A percentile compares a stretch with the other conserved stretches of the same genome.
Conservation (phyloP, 2,329 filamentous ascomycete species). For the Fusarium redolens region DNA sequence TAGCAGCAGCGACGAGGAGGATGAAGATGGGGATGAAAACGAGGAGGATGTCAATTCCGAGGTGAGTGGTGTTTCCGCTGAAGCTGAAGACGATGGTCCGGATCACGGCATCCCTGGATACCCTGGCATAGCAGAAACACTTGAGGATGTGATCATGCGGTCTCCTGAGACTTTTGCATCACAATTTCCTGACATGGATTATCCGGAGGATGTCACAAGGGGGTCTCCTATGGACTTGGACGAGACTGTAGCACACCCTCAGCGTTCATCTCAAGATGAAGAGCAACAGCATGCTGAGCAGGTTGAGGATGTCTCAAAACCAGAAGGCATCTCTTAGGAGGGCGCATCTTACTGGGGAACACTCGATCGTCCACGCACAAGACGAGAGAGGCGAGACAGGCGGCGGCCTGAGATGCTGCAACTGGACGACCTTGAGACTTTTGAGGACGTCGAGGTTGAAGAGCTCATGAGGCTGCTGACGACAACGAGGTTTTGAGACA, state of each 20-base stretch:
- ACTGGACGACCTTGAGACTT: conserved; percentile 43
- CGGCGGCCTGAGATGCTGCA: conserved; percentile 4
- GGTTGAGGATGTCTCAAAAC: conserved; percentile 34
- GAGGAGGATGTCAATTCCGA: conserved; percentile 79
- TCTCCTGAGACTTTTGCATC: conserved; percentile 46
- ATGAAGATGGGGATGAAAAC: conserved; percentile 90
- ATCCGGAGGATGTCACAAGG: conserved; percentile 31
- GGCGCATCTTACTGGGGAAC: conserved; percentile 26
- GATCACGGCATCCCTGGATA: conserved; percentile 44
- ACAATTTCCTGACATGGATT: conserved; percentile 37
- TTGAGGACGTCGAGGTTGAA: conserved; percentile 46
- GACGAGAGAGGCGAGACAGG: conserved; percentile 11
- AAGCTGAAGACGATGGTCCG: conserved; percentile 42
- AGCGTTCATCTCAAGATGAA: conserved; percentile 16
- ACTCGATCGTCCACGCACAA: conserved; percentile 25
- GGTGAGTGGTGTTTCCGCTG: conserved; percentile 63
- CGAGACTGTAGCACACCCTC: conserved; percentile 15
- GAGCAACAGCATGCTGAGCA: conserved; percentile 35
- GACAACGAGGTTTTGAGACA: conserved; percentile 34
- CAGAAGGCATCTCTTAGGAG: conserved; percentile 37
- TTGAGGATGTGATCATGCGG: conserved; percentile 49
- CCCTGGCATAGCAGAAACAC: conserved; percentile 43
- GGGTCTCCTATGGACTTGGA: conserved; percentile 40
- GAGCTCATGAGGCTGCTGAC: conserved; percentile 43
- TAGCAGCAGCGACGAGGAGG: conserved; percentile 94